A percentile compares a stretch with the other conserved stretches of the same genome.
These are phyloP conservation scores for Leptographium galeiforme DNA, from an alignment of 2,329 filamentous ascomycete species.

Conservation along the genomic window DNA sequence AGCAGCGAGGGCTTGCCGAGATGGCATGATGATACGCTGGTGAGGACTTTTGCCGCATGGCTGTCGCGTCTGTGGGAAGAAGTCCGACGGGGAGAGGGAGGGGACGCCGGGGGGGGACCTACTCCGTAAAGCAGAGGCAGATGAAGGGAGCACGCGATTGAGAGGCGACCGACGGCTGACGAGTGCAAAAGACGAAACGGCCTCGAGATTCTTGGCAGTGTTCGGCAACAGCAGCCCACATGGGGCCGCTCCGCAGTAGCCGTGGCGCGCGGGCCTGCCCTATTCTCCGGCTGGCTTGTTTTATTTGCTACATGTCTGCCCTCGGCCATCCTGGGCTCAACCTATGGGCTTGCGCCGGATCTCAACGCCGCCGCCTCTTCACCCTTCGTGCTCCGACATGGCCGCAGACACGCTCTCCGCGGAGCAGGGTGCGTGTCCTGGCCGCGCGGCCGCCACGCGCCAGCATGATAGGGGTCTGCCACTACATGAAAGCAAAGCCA, in stretches of 20 bases:
- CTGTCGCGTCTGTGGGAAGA: neutral
- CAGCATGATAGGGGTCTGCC: constrained; percentile 20
- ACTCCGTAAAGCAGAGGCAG: neutral
- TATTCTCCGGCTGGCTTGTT: no score
- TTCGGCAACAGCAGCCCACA: neutral
- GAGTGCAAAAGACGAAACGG: neutral
- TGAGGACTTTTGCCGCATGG: neutral
- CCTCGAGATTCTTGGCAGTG: neutral
- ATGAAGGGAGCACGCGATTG: neutral
- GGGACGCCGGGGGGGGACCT: neutral
- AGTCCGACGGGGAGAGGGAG: neutral
- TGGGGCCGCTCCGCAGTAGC: neutral
- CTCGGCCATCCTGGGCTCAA: no score
- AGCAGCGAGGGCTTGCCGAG: neutral
- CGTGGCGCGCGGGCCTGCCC: no score
- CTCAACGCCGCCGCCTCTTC: no score
- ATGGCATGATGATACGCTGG: neutral
- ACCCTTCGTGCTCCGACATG: neutral
- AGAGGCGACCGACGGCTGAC: neutral
- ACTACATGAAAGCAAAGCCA: constrained; percentile 18
- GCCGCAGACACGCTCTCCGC: neutral
- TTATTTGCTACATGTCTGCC: no score
- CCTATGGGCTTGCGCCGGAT: no score
- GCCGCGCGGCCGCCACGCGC: constrained; percentile 16
- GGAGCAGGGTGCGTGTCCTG: constrained; percentile 2